Conservation (phyloP, 2,329 filamentous ascomycete genomes). For the Penicillium sclerotiorum region DNA sequence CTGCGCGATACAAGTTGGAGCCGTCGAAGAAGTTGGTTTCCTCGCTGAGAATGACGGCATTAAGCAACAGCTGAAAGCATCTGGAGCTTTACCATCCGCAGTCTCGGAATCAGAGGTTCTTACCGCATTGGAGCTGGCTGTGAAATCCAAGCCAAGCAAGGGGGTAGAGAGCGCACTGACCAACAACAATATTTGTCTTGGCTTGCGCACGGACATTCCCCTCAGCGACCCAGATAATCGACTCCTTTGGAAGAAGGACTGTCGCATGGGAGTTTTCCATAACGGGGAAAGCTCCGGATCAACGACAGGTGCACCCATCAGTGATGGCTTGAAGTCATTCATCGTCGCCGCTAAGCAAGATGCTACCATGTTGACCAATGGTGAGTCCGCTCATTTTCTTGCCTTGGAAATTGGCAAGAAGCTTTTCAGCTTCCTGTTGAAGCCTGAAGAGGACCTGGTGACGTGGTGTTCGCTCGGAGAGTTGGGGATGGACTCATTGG, state of each 20-base stretch:
- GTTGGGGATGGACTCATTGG: slow-evolving; percentile 33
- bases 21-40: slow-evolving; percentile 18
- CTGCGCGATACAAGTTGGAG: slow-evolving; percentile 23
- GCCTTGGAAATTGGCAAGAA: slow-evolving; percentile 24
- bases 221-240: slow-evolving; percentile 4
- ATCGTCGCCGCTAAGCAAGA: slow-evolving; percentile 6
- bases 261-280: slow-evolving; percentile 7
- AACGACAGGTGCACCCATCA: not conserved
- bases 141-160: not conserved
- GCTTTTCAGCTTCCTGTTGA: slow-evolving; percentile 21
- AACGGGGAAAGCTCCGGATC: not conserved
- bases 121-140: slow-evolving; percentile 4
- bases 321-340: slow-evolving; percentile 8
- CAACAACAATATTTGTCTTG: slow-evolving; percentile 8
- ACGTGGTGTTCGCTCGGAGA: slow-evolving; percentile 20
- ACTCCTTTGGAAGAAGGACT: slow-evolving; percentile 5
- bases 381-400: slow-evolving; percentile 11
- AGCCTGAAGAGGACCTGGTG: slow-evolving; percentile 23
- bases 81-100: not conserved
- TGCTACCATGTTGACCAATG: not conserved
- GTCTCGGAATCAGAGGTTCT: slow-evolving; percentile 8
- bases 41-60: slow-evolving; percentile 4
- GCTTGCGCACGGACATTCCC: not conserved
- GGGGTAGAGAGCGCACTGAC: not conserved
- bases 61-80: slow-evolving; percentile 7